phyloP scores from a whole-genome alignment of 192 early-diverging fungal species.

The Phlyctochytrium planicorne region DNA sequence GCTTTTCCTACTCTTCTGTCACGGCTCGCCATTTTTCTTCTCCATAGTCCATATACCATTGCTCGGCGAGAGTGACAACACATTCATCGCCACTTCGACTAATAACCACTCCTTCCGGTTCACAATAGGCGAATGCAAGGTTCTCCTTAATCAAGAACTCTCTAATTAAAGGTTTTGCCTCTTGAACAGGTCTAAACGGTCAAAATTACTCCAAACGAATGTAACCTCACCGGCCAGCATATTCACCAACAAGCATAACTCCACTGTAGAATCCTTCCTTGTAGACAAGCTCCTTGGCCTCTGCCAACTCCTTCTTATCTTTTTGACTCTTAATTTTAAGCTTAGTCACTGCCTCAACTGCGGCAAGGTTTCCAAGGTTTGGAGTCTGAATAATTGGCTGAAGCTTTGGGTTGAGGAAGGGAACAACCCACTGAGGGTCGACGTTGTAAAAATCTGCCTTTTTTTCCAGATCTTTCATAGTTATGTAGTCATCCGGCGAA shows the following conservation, averaged over 20 bases:
- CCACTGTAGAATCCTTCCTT: slow-evolving; percentile 98
- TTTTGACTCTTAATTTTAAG: slow-evolving; percentile 97
- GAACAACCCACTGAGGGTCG: slow-evolving; percentile 80
- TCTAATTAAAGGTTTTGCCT: slow-evolving; percentile 84
- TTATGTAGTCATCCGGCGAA: slow-evolving; percentile 94
- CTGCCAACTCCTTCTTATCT: slow-evolving; percentile 86
- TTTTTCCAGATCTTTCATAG: slow-evolving; percentile 90
- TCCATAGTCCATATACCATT: slow-evolving; percentile 99
- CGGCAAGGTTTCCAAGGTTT: slow-evolving; percentile 81
- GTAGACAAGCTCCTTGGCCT: slow-evolving; percentile 93
- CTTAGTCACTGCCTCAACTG: slow-evolving; percentile 80
- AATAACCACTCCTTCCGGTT: slow-evolving; percentile 92
- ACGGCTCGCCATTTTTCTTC: slow-evolving; percentile 55
- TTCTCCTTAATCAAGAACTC: slow-evolving; percentile 68
- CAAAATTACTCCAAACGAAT: background rate
- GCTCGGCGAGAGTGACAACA: slow-evolving; percentile 91
- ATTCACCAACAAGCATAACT: slow-evolving; percentile 79
- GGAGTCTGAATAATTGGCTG: slow-evolving; percentile 88
- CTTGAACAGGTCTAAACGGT: slow-evolving; percentile 67
- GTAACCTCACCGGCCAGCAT: slow-evolving; percentile 57
- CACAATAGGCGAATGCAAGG: slow-evolving; percentile 85
- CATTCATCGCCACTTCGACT: slow-evolving; percentile 96
- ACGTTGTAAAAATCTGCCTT: slow-evolving; percentile 93
- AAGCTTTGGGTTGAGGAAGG: slow-evolving; percentile 71
- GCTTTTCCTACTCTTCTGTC: slow-evolving; percentile 7